phyloP scores from a whole-genome alignment of 768 basidiomycete species.

The Rhizopogon vulgaris region DNA sequence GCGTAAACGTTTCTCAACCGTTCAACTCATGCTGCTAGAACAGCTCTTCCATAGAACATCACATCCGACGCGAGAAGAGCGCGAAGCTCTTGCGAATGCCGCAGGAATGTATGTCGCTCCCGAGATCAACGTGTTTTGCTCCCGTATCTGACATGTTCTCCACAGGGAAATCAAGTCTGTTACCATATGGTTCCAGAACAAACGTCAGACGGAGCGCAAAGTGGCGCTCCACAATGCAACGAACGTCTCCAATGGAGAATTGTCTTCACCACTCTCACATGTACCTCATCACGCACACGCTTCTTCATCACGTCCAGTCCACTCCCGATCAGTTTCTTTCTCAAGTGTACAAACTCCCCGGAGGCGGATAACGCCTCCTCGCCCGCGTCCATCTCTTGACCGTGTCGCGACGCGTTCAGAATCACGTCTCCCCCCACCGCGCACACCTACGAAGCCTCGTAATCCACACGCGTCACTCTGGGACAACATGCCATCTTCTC shows the following conservation, averaged over 20 bases:
- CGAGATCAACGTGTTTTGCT: background rate
- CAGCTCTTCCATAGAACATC: slow-evolving; percentile 66
- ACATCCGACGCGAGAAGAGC: slow-evolving; percentile 70
- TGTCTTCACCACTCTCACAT: slow-evolving; percentile 15
- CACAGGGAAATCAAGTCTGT: slow-evolving; percentile 29
- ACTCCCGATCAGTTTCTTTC: slow-evolving; percentile 30
- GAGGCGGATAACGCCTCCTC: slow-evolving; percentile 24
- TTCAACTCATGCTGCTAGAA: slow-evolving; percentile 67
- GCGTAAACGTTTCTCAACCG: slow-evolving; percentile 62
- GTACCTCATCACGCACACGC: slow-evolving; percentile 18
- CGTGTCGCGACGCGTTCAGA: slow-evolving; percentile 25
- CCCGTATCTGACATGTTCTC: slow-evolving; percentile 8
- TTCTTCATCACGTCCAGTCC: slow-evolving; percentile 24
- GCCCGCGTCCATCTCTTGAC: slow-evolving; percentile 25
- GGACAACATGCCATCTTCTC: slow-evolving; percentile 34
- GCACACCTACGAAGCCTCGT: slow-evolving; percentile 24
- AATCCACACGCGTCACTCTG: slow-evolving; percentile 22
- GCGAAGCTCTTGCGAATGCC: slow-evolving; percentile 54
- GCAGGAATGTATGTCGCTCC: slow-evolving; percentile 52
- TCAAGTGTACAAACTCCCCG: slow-evolving; percentile 18
- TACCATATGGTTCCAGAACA: slow-evolving; percentile 31
- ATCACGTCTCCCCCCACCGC: slow-evolving; percentile 22
- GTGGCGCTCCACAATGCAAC: slow-evolving; percentile 37
- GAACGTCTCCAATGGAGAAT: slow-evolving; percentile 12
- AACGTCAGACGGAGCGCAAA: slow-evolving; percentile 45